Conservation (phyloP, 306 rosid genomes). For the Arachis stenosperma region DNA sequence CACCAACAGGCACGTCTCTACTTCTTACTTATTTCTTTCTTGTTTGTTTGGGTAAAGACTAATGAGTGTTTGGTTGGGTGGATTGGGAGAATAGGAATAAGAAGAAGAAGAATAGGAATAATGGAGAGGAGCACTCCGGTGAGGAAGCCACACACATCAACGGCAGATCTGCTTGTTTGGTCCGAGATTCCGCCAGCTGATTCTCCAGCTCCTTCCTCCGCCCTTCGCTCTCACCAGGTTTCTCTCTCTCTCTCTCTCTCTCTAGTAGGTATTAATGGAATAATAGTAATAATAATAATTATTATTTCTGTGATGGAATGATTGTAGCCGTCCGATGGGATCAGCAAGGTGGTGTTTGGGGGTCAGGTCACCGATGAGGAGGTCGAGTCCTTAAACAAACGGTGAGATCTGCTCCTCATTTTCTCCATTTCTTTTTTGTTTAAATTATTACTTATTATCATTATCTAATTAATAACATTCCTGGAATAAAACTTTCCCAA, state of each 20-base stretch:
- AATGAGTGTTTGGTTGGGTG: neutral
- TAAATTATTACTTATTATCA: neutral
- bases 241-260: neutral
- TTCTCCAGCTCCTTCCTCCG: constrained; percentile 69
- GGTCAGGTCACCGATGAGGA: constrained; percentile 99
- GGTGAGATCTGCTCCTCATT: constrained; percentile 75
- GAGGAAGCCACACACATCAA: constrained; percentile 91
- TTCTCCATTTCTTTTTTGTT: neutral
- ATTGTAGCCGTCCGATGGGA: constrained; percentile 97
- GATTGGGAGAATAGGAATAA: neutral
- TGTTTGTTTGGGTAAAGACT: neutral
- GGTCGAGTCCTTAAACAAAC: constrained; percentile 82
- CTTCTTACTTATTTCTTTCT: neutral
- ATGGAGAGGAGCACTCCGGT: constrained; percentile 92
- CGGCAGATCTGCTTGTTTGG: constrained; percentile 99
- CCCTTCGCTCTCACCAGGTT: constrained; percentile 83
- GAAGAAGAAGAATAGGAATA: neutral
- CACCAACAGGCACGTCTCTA: constrained; percentile 30
- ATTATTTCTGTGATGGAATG: neutral
- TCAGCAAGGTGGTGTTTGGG: constrained; percentile 94
- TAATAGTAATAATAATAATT: neutral
- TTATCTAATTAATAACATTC: neutral
- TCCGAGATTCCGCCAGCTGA: constrained; percentile 70
- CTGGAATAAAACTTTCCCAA: neutral
- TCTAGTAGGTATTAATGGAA: neutral